Evolutionary conservation across 139 green algal species (phyloP).

Genomic region (Chloropicon primus): DNA sequence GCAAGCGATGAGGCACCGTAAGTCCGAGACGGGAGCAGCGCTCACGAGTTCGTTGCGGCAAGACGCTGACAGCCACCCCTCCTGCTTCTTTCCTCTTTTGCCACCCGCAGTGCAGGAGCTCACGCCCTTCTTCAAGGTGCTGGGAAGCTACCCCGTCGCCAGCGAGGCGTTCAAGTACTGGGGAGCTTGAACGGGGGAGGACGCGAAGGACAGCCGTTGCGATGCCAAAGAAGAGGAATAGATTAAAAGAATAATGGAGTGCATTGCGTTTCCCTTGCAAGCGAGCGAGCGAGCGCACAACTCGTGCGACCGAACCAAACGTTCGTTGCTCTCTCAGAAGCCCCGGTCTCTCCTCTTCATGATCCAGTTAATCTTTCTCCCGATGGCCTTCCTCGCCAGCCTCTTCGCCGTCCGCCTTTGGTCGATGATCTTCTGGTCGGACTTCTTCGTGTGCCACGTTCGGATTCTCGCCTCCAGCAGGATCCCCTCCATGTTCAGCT

Average conservation of each 20-base stretch:
- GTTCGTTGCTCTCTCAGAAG: background rate
- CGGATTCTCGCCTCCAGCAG: background rate
- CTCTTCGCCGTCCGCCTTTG: background rate
- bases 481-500: background rate
- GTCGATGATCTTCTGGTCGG: background rate
- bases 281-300: no score
- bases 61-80: background rate
- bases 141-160: constrained; percentile 80
- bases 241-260: no score
- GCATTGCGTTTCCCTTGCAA: no score
- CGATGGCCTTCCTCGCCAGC: background rate
- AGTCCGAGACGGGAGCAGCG: no score
- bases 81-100: background rate
- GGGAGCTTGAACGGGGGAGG: background rate
- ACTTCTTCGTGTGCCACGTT: background rate
- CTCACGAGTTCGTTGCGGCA: no score
- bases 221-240: no score
- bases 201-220: no score
- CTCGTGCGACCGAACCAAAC: no score
- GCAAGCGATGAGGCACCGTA: constrained; percentile 76
- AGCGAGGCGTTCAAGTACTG: background rate
- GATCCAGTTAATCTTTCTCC: background rate
- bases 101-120: constrained; percentile 49
- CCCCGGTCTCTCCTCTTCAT: background rate
- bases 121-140: constrained; percentile 77